Base-by-base conservation (phyloP, 1,284 basidiomycete species). In the Marasmius oreades region DNA sequence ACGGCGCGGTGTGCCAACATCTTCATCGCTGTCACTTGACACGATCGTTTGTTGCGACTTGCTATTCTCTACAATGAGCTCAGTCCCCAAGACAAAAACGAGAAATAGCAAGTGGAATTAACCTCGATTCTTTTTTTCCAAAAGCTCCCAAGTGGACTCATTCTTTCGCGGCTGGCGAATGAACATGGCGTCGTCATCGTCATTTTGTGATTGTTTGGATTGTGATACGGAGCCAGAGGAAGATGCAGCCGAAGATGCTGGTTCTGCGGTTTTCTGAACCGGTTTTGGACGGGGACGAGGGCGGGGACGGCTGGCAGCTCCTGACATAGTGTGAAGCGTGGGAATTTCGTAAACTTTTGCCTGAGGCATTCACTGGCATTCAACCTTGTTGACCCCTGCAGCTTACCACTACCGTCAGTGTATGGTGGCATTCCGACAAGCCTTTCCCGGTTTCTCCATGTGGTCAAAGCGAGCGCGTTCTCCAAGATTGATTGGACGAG, bases 151-250 rank as follows among this genome's bases (percentile, higher is more conserved):
- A 3, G 74, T 71, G 51, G 77, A 72, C 7, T 73, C 67, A 2
- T 80, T 79, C 53, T 82, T 74, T 57, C 77, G 76, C 37, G 70
- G 73, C 63, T 88, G 89, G 50, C 79, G 77, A 61, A 88, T 77
- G 63, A 90, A 90, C 65, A 81, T 72, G 12, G 78, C 80, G 66
- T 90, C 86, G 55, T 81, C 80, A 54, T 87, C 82, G 16, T 77
- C 67, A 28, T 73, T 66, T 39, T 70, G 63, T 39, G 59, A 64
- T 36, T 63, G 48, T n/a, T 62, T 50, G 23, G 57, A 60, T 23
- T 61, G 52, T 24, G 62, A 52, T 43, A 57, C 51, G 31, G 63
- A 55, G 14, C 63, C 62, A 7, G 67, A 64, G 5, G 66, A 53
- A 39, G 20, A 23, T 24, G 23, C 26, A 8, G 26, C 33, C 14